Evolutionary conservation across 768 basidiomycete genomes (phyloP), one percentile per base, ranked within the genome.

Genomic region (Gautieria morchelliformis): DNA sequence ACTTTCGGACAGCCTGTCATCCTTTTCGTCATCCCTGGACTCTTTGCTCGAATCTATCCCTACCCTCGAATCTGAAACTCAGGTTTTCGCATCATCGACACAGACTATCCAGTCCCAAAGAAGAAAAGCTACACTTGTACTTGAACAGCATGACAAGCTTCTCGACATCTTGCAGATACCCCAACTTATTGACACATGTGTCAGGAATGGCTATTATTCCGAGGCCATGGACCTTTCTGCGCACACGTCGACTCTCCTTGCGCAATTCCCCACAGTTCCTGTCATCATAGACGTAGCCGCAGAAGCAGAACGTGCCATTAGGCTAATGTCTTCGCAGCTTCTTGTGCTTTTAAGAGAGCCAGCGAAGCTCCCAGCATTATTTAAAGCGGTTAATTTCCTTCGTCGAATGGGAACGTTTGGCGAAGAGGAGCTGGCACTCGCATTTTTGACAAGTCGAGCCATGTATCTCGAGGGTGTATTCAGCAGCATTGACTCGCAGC

Each of bases 121-220:
- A 39, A 76, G 79, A 58, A 85, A 85, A 61, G 90, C 90, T 0
- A 77, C 83, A 33, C 75, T 89, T 51, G 90, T 98, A n/a, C 80
- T 93, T 59, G 94, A 97, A 64, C 89, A 95, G 64, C 88, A 93
- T 66, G 92, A 95, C 68, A 93, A 93, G 69, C 79, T 98, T 59
- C 79, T 88, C 61, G 93, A 97, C 68, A 71, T 98, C 37, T 81
- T 98, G 57, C 93, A 96, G 63, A 80, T 94, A 49, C 93, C 95
- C 9, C 75, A 88, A 52, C 78, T 99, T 32, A 87, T 96, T 66
- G 91, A 95, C 67, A 90, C 92, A 1, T 97, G 93, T 66, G 88
- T 96, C 14, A 81, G 93, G 40, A 93, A 92, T 64, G 92, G 92
- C 7, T 87, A 89, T 70, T 97, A 93, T 72, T 78, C 84, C 53